A percentile compares a stretch with the other conserved stretches of the same genome.
These are phyloP conservation scores for Candida krabiensis DNA, from an alignment of 805 yeast species.

Conservation along the genomic window DNA sequence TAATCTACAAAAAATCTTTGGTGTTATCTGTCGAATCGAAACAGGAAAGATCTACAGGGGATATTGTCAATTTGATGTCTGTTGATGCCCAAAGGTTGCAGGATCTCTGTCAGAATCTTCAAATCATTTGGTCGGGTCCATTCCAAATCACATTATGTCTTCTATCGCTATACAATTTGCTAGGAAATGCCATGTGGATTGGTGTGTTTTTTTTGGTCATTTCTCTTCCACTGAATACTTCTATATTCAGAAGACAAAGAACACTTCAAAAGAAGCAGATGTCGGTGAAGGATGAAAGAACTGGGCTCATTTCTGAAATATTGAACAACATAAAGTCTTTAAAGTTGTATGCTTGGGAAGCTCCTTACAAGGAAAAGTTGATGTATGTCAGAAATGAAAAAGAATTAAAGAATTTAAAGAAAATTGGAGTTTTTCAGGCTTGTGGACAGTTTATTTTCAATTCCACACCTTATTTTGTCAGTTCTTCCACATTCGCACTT, in stretches of 20 bases:
- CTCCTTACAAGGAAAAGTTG: slow-evolving; percentile 72
- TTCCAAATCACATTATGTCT: slow-evolving; percentile 81
- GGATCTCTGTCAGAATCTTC: slow-evolving; percentile 75
- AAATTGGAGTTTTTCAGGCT: slow-evolving; percentile 72
- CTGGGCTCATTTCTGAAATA: slow-evolving; percentile 84
- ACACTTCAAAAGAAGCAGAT: slow-evolving; percentile 79
- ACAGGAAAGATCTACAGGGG: slow-evolving; percentile 79
- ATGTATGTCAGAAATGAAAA: slow-evolving; percentile 83
- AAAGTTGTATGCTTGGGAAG: slow-evolving; percentile 95
- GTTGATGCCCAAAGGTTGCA: slow-evolving; percentile 90
- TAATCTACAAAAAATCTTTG: slow-evolving; percentile 67
- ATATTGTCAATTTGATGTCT: slow-evolving; percentile 91
- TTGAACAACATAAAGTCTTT: slow-evolving; percentile 89
- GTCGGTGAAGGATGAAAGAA: slow-evolving; percentile 89
- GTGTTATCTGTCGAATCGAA: slow-evolving; percentile 71
- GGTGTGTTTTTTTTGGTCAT: slow-evolving; percentile 79
- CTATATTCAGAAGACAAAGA: slow-evolving; percentile 66
- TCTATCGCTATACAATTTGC: slow-evolving; percentile 62
- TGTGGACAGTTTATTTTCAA: slow-evolving; percentile 74
- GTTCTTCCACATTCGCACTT: slow-evolving; percentile 84
- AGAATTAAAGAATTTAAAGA: slow-evolving; percentile 74
- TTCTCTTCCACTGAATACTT: slow-evolving; percentile 78
- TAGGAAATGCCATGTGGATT: slow-evolving; percentile 95
- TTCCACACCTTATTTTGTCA: slow-evolving; percentile 85
- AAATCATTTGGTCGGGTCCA: slow-evolving; percentile 90